Base-by-base conservation (phyloP, 352 stramenopile species). In the Phytophthora palmivora region DNA sequence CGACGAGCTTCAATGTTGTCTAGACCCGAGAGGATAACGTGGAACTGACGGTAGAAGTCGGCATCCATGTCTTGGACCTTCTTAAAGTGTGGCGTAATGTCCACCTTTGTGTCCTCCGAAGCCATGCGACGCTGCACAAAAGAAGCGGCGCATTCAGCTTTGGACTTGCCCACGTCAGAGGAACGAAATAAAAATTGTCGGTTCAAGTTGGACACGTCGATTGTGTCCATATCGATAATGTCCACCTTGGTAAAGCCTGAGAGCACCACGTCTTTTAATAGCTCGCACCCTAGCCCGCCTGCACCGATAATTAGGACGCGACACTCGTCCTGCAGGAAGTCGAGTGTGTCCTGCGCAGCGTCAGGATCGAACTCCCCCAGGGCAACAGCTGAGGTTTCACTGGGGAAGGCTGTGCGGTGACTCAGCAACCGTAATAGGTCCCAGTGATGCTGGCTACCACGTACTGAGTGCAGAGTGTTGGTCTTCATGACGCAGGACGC, bases 161-260 rank as follows among this genome's bases (percentile, higher is more conserved):
- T 98, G 10, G 92, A 89, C 10, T 84, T 78, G 21, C 96, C 94
- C 15, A 98, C 91, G 57, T 98, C 94, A 24, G 86, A 85, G 53
- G 90, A 79, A 19, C 96, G 89, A 70, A 99, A 99, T 11, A 99
- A 70, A 69, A 99, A 99, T 74, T 99, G 97, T 4, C 96, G 90
- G 77, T 99, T 99, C 30, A 99, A 79, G 70, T 99, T 99, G 21
- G 94, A 98, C 41, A 99, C 91, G 64, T 99, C 96, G 71, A 99
- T 99, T 9, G 94, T 98, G 81, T 99, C 91, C 77, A 98, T 94
- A 78, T 98, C 94, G 63, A 99, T 98, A 42, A 99, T 97, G 65
- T 98, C 76, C 34, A 99, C 97, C 59, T 99, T 87, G 5, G 72
- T 81, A 59, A 99, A 98, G 16, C 92, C 93, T 16, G 84, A 96